These are phyloP conservation scores for Mimosa bimucronata DNA, from an alignment of 306 rosid species.

Conservation along the genomic window DNA sequence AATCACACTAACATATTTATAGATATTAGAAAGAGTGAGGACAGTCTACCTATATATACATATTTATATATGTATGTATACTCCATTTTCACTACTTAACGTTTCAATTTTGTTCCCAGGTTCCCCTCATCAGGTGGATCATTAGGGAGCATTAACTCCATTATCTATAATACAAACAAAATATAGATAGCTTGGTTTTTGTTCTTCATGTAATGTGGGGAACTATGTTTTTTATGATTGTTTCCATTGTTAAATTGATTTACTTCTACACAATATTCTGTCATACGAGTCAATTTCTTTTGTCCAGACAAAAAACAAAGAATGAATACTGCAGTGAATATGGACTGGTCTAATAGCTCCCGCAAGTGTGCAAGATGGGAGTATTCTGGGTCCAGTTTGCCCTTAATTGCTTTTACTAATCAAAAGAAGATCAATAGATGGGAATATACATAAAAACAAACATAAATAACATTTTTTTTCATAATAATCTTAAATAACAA, in stretches of 20 bases:
- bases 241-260: constrained; percentile 22
- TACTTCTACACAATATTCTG: not conserved
- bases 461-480: no score
- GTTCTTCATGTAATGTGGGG: constrained; percentile 16
- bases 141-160: not conserved
- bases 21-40: constrained; percentile 36
- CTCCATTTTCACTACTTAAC: not conserved
- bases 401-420: no score
- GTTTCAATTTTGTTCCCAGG: not conserved
- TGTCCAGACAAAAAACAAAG: not conserved
- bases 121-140: not conserved
- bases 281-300: constrained; percentile 9
- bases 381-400: no score
- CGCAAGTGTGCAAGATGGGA: no score
- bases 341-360: no score
- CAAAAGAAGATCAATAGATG: no score
- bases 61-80: no score
- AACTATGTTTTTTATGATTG: constrained; percentile 22
- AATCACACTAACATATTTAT: constrained; percentile 24
- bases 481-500: no score
- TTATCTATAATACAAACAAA: constrained; percentile 8
- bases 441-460: no score
- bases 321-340: no score
- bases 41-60: not conserved
- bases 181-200: constrained; percentile 10